Percentiles rank a stretch among this genome's conserved stretches.
Conservation (phyloP, 306 rosid species). For the Fragaria iinumae region DNA sequence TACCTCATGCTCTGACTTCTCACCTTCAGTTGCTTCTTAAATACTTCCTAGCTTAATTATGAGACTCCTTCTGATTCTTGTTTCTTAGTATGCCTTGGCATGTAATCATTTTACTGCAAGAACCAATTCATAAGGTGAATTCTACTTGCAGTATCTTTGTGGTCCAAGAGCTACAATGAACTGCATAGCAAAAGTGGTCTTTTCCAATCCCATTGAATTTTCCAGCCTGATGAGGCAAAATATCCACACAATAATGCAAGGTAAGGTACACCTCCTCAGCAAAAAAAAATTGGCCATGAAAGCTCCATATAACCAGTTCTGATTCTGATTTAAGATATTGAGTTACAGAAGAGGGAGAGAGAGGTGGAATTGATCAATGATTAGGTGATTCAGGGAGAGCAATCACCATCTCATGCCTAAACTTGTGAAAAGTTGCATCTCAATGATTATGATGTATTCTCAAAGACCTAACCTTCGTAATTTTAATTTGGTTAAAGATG, state of each 20-base stretch:
- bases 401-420: constrained; percentile 20
- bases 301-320: constrained; percentile 11
- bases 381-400: constrained; percentile 5
- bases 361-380: background rate
- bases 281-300: constrained; percentile 8
- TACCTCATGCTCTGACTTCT: background rate
- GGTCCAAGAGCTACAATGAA: constrained; percentile 1
- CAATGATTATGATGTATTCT: background rate
- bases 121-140: background rate
- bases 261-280: background rate
- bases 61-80: background rate
- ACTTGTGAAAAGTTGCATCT: background rate
- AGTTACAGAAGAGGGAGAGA: background rate
- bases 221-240: constrained; percentile 4
- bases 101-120: background rate
- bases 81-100: background rate
- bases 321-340: background rate
- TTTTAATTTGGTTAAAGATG: background rate
- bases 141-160: background rate
- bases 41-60: background rate
- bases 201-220: background rate
- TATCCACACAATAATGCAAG: constrained; percentile 7
- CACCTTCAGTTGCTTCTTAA: background rate
- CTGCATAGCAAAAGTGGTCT: background rate
- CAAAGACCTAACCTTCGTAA: background rate